These are phyloP conservation scores for Biscogniauxia marginata DNA, from an alignment of 2,329 filamentous ascomycete species.

Conservation along the genomic window DNA sequence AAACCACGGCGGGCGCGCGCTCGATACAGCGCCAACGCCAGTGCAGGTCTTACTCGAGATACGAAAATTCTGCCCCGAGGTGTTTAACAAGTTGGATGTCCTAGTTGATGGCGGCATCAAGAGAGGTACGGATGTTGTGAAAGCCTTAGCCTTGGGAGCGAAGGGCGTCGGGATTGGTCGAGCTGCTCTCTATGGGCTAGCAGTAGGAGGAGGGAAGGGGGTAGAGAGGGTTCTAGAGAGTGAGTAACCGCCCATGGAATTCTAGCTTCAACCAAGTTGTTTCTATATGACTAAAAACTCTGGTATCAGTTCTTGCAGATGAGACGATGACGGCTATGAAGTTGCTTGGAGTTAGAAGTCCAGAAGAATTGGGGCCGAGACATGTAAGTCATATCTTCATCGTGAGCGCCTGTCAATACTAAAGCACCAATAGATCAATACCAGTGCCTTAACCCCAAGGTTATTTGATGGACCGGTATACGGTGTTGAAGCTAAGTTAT, in stretches of 20 bases:
- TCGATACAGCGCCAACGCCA: slow-evolving; percentile 53
- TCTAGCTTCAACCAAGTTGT: neutral
- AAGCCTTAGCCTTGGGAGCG: slow-evolving; percentile 39
- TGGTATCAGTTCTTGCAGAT: slow-evolving; percentile 23
- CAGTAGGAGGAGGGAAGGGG: slow-evolving; percentile 54
- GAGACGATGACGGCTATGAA: slow-evolving; percentile 28
- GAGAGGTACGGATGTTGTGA: slow-evolving; percentile 38
- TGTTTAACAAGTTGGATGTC: slow-evolving; percentile 33
- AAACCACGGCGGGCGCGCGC: slow-evolving; percentile 83
- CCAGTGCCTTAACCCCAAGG: neutral
- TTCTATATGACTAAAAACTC: neutral
- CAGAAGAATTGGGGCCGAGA: slow-evolving; percentile 21
- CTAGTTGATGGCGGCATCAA: slow-evolving; percentile 38
- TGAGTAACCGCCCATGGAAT: slow-evolving; percentile 36
- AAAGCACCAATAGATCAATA: neutral
- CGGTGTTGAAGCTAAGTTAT: neutral
- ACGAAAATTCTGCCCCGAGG: slow-evolving; percentile 31
- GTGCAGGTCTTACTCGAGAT: slow-evolving; percentile 36
- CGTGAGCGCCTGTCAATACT: neutral
- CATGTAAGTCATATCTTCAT: slow-evolving; percentile 20
- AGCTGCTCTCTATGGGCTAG: slow-evolving; percentile 43
- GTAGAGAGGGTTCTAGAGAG: slow-evolving; percentile 57
- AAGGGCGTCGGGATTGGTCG: slow-evolving; percentile 42
- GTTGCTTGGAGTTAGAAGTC: slow-evolving; percentile 23
- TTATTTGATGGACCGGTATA: neutral